Percentiles rank a stretch among this genome's conserved stretches.
phyloP scores from a whole-genome alignment of 2,329 filamentous ascomycete genomes.

The Colletotrichum siamense region DNA sequence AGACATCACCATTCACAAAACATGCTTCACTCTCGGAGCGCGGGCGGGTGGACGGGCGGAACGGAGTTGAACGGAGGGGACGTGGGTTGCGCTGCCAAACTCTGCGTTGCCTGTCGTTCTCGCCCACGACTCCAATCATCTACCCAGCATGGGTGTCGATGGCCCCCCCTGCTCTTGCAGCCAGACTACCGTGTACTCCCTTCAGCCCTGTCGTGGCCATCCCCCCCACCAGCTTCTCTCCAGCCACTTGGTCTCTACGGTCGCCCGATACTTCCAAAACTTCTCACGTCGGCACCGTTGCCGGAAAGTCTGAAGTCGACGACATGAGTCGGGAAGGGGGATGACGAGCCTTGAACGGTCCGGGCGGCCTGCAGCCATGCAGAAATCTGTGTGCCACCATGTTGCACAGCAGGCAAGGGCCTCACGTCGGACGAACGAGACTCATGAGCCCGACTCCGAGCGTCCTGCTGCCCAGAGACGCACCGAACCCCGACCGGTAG shows the following conservation, averaged over 20 bases:
- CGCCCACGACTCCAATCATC: background rate
- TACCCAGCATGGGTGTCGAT: background rate
- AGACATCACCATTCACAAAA: background rate
- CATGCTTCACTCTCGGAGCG: background rate
- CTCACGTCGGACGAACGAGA: conserved; percentile 12
- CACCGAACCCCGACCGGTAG: background rate
- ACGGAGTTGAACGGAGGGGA: background rate
- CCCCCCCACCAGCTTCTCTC: background rate
- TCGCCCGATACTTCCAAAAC: conserved; percentile 1
- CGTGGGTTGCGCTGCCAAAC: background rate
- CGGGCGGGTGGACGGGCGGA: background rate
- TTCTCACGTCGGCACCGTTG: background rate
- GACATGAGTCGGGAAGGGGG: conserved; percentile 1
- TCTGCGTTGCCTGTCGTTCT: background rate
- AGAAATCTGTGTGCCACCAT: background rate
- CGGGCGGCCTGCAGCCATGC: background rate
- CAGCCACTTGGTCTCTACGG: background rate
- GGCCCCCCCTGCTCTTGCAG: background rate
- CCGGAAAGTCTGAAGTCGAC: conserved; percentile 2
- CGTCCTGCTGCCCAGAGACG: background rate
- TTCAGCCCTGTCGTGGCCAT: background rate
- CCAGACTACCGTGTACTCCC: background rate
- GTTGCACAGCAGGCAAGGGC: background rate
- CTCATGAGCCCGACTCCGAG: background rate
- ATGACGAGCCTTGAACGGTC: background rate